Base-by-base conservation (phyloP, 2,329 filamentous ascomycete species). In the Colletotrichum sp. region DNA sequence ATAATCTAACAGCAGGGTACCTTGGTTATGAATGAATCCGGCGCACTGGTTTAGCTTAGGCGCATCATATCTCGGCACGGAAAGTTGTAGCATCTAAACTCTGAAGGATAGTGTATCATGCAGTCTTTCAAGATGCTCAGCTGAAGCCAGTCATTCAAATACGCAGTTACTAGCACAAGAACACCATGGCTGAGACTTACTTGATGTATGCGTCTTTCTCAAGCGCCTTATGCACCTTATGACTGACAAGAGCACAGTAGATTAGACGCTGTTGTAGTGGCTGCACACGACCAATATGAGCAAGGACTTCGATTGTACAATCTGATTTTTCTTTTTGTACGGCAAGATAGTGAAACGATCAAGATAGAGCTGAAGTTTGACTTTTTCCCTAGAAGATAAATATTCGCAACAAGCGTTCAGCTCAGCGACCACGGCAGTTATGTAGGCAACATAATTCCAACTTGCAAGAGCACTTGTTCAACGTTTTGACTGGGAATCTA, bases 361-460 rank as follows among this genome's bases (percentile, higher is more conserved):
- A 21, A 49, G n/a, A 21, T 4, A 49, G 44, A 49, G n/a, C n/a
- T 49, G 44, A 49, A 49, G n/a, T 5, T 49, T 21, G n/a, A 21
- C n/a, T 49, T 21, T 49, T 12, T 6, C 3, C 3, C 7, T 12
- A 13, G 10, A 1, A 21, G n/a, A 49, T 49, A n/a, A 10, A 49
- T 49, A 49, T 2, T 21, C 44, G n/a, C 44, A 10, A 21, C 44
- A 21, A 49, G 18, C 6, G 6, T 21, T 49, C 6, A 49, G n/a
- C n/a, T 21, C 44, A 6, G 44, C 0, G 44, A 49, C 44, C n/a
- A 49, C n/a, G 10, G 44, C 44, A n/a, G 44, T 12, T 1, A 0
- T 12, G n/a, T 13, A 21, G n/a, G n/a, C n/a, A 49, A 21, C 1
- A 0, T 21, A 1, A 49, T 12, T 49, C 2, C n/a, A 49, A 21